phyloP scores from a whole-genome alignment of 176 grass and related monocot genomes.

The Rhynchospora tenuis region DNA sequence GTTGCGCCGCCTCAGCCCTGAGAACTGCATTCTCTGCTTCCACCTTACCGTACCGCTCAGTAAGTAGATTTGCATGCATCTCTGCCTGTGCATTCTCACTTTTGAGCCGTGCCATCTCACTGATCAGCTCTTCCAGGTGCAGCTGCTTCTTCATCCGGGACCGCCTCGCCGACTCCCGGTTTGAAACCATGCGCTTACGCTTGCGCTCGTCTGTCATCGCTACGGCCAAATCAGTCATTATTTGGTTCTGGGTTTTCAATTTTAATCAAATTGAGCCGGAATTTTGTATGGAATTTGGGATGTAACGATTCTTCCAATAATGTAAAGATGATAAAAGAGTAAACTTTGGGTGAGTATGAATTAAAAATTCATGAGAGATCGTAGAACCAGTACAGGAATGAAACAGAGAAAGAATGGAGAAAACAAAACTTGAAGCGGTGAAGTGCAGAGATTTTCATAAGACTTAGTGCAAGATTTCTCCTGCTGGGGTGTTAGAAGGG shows the following conservation, averaged over 20 bases:
- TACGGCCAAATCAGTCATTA: neutral
- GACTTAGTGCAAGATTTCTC: neutral
- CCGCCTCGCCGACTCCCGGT: slow-evolving; percentile 45
- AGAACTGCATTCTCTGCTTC: slow-evolving; percentile 26
- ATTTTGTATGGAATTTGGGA: too few species aligned
- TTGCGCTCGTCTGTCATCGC: slow-evolving; percentile 16
- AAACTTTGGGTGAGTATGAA: neutral
- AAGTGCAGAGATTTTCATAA: slow-evolving; percentile 24
- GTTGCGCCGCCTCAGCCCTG: slow-evolving; percentile 2
- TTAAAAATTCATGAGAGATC: slow-evolving; percentile 22
- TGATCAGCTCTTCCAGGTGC: slow-evolving; percentile 29
- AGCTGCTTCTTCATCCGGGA: slow-evolving; percentile 46
- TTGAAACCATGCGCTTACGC: slow-evolving; percentile 45
- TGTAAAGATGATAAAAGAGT: neutral
- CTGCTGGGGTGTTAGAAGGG: neutral
- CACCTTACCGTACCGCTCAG: slow-evolving; percentile 5
- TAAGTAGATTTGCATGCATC: slow-evolving; percentile 21
- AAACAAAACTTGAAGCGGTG: slow-evolving; percentile 11
- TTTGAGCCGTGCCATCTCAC: slow-evolving; percentile 14
- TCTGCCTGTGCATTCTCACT: slow-evolving; percentile 20
- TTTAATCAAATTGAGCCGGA: neutral
- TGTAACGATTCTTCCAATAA: neutral
- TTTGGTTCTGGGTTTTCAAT: neutral
- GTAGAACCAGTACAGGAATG: slow-evolving; percentile 29
- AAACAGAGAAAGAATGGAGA: slow-evolving; percentile 25